Evolutionary conservation across 164 flowering plant genomes (phyloP).

Genomic region (Annona cherimola): DNA sequence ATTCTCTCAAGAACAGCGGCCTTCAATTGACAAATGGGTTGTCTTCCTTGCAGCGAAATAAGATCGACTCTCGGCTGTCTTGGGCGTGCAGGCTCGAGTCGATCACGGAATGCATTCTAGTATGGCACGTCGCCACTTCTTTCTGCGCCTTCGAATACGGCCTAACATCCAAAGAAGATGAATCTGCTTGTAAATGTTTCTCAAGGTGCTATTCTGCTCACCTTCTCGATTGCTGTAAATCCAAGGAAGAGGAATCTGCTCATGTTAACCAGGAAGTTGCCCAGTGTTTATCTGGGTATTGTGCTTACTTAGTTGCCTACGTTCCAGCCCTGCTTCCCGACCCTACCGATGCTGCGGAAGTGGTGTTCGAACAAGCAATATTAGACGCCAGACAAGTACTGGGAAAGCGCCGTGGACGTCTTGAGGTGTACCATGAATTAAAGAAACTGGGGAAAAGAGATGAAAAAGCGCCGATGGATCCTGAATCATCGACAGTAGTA

Average conservation of each 20-base stretch:
- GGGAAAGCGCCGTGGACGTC: not conserved
- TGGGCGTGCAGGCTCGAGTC: not conserved
- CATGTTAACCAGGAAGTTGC: not conserved
- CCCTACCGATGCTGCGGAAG: not conserved
- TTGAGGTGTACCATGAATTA: not conserved
- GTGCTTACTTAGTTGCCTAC: constrained; percentile 2
- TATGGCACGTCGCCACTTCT: not conserved
- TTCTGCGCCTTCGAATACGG: not conserved
- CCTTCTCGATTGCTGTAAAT: too few species aligned
- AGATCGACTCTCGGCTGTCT: not conserved
- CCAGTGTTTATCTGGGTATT: not conserved
- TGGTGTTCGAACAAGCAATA: not conserved
- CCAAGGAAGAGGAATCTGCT: not conserved
- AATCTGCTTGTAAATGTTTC: too few species aligned
- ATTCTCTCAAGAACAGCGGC: not conserved
- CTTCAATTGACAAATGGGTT: not conserved
- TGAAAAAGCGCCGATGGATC: too few species aligned
- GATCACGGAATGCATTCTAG: not conserved
- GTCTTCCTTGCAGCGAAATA: not conserved
- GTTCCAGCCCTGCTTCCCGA: not conserved
- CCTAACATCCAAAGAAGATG: not conserved
- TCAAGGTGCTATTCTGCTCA: too few species aligned
- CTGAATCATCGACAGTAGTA: not conserved
- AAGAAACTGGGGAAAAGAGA: not conserved
- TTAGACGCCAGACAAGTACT: not conserved